Conservation (phyloP, 1,284 basidiomycete species). For the Inonotus hispidus region DNA sequence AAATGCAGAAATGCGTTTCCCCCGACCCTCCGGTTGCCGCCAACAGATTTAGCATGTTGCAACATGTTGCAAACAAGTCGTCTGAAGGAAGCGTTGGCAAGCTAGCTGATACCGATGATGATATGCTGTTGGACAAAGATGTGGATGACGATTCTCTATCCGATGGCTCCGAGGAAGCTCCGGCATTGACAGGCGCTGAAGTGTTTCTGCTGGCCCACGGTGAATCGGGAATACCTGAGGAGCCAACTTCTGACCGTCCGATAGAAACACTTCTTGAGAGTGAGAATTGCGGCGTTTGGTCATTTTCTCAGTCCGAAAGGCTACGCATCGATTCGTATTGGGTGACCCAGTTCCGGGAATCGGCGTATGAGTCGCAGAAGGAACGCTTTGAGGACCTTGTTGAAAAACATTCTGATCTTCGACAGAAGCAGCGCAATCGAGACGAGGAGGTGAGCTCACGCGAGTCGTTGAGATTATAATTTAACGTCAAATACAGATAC, state of each 20-base stretch:
- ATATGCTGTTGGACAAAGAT: too few species aligned
- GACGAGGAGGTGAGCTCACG: slow-evolving; percentile 32
- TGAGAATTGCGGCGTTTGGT: slow-evolving; percentile 35
- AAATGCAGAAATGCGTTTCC: not conserved
- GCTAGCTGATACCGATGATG: too few species aligned
- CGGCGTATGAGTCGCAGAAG: slow-evolving; percentile 30
- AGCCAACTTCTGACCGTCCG: slow-evolving; percentile 32
- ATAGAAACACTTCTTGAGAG: slow-evolving; percentile 33
- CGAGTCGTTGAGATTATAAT: not conserved
- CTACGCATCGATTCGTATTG: slow-evolving; percentile 32
- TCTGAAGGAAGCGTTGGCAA: too few species aligned
- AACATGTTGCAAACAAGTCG: not conserved
- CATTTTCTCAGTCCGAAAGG: slow-evolving; percentile 38
- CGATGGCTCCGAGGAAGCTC: not conserved
- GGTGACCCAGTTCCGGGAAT: slow-evolving; percentile 27
- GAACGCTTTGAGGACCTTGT: slow-evolving; percentile 35
- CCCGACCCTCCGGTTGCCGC: not conserved
- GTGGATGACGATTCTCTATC: not conserved
- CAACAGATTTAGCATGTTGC: not conserved
- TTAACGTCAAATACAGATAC: slow-evolving; percentile 23
- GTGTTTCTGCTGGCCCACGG: slow-evolving; percentile 33
- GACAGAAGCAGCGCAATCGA: slow-evolving; percentile 20
- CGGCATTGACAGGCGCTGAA: slow-evolving; percentile 26
- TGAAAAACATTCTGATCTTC: slow-evolving; percentile 27
- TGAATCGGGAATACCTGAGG: slow-evolving; percentile 27